Evolutionary conservation across 78 protist genomes (phyloP).

Genomic region (Ministeria vibrans): DNA sequence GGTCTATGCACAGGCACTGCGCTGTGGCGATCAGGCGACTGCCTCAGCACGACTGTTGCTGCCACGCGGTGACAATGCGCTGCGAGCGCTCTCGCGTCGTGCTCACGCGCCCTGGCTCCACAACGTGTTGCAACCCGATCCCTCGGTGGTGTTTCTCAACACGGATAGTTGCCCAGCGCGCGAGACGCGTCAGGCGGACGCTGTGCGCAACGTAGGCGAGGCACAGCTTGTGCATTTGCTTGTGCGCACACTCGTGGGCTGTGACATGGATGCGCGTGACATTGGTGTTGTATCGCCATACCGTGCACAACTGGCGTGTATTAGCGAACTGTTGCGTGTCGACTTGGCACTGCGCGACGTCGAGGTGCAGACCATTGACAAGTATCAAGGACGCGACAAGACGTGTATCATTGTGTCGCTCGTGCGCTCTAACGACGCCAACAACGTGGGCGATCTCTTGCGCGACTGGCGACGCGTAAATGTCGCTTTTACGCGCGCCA

Average conservation of each 20-base stretch:
- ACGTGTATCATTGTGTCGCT: slow-evolving; percentile 63
- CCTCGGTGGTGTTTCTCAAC: slow-evolving; percentile 22
- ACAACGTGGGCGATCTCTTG: slow-evolving; percentile 60
- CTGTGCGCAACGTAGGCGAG: not conserved
- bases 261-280: not conserved
- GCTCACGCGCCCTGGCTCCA: not conserved
- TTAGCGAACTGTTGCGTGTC: not conserved
- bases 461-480: slow-evolving; percentile 78
- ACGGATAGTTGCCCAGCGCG: slow-evolving; percentile 9
- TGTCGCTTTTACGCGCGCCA: slow-evolving; percentile 86
- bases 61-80: not conserved
- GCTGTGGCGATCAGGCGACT: slow-evolving; percentile 34
- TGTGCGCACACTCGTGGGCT: not conserved
- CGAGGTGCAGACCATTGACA: slow-evolving; percentile 67
- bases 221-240: not conserved
- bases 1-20: slow-evolving; percentile 35
- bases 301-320: slow-evolving; percentile 47
- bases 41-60: not conserved
- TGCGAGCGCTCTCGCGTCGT: not conserved
- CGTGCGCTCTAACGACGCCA: slow-evolving; percentile 37
- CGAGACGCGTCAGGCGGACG: not conserved
- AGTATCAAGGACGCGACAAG: slow-evolving; percentile 83
- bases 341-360: not conserved
- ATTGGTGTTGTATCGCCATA: slow-evolving; percentile 81
- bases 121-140: not conserved